A percentile compares a stretch with the other conserved stretches of the same genome.
phyloP scores from a whole-genome alignment of 1,284 basidiomycete species.

The Tetrapyrgos nigripes region DNA sequence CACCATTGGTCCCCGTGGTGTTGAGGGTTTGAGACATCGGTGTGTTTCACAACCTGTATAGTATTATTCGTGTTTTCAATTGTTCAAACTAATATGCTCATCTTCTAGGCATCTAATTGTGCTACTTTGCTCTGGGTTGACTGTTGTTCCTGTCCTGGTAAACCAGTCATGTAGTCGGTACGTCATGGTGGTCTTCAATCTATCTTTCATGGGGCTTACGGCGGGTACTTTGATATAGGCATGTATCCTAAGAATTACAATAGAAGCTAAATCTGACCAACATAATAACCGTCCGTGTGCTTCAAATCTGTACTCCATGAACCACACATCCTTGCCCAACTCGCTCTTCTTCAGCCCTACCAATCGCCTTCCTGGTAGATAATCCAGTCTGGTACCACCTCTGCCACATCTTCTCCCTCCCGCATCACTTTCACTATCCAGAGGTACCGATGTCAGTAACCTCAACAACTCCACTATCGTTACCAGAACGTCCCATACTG shows the following conservation, averaged over 20 bases:
- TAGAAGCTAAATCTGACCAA: neutral
- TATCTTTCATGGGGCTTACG: neutral
- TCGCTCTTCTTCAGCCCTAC: conserved; percentile 5
- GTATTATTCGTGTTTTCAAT: no score
- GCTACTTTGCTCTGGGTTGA: neutral
- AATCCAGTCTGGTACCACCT: neutral
- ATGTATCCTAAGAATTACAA: neutral
- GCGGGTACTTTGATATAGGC: neutral
- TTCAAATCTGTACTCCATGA: neutral
- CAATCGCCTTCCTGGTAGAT: conserved; percentile 5
- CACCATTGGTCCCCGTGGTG: neutral
- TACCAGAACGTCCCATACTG: conserved; percentile 12
- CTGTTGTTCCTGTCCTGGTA: neutral
- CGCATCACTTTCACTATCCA: no score
- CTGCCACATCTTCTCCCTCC: neutral
- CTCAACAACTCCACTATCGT: neutral
- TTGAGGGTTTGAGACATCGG: no score
- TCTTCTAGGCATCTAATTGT: no score
- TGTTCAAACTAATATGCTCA: no score
- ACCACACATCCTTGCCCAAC: conserved; percentile 12
- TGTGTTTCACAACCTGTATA: no score
- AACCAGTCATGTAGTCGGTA: neutral
- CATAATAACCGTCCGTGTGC: neutral
- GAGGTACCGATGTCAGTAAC: neutral
- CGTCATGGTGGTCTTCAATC: neutral